Percentiles rank a stretch among this genome's conserved stretches.
Conservation (phyloP, 1,139 yeast genomes). For the Candida glucosophila region DNA sequence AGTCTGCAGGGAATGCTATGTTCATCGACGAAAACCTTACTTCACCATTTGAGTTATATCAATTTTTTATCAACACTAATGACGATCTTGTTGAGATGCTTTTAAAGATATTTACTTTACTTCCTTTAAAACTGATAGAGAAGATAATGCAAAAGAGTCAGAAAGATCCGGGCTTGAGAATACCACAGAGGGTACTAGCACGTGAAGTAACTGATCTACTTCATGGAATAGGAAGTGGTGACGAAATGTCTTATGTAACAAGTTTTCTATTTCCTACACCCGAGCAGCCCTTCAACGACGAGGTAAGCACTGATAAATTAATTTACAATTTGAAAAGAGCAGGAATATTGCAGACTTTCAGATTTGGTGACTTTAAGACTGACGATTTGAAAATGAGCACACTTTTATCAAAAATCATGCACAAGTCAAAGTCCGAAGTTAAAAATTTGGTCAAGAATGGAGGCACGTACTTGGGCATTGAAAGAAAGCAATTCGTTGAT, state of each 20-base stretch:
- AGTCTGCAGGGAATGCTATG: slow-evolving; percentile 94
- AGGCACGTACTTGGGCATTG: slow-evolving; percentile 62
- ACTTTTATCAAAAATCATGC: slow-evolving; percentile 27
- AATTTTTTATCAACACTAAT: slow-evolving; percentile 71
- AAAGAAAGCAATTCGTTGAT: slow-evolving; percentile 45
- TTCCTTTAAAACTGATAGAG: slow-evolving; percentile 56
- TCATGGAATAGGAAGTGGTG: slow-evolving; percentile 76
- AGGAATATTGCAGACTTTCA: slow-evolving; percentile 41
- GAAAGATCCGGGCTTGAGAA: slow-evolving; percentile 50
- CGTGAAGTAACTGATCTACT: slow-evolving; percentile 78
- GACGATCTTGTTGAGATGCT: slow-evolving; percentile 70
- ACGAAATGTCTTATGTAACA: slow-evolving; percentile 55
- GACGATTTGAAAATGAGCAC: slow-evolving; percentile 34
- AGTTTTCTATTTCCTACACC: slow-evolving; percentile 58
- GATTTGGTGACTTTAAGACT: slow-evolving; percentile 24
- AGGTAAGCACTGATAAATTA: slow-evolving; percentile 43
- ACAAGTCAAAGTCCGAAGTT: slow-evolving; percentile 43
- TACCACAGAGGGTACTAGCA: slow-evolving; percentile 74
- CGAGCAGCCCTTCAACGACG: slow-evolving; percentile 39
- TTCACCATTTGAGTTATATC: slow-evolving; percentile 75
- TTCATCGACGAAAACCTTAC: slow-evolving; percentile 72
- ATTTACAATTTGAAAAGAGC: slow-evolving; percentile 54
- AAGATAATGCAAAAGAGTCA: slow-evolving; percentile 45
- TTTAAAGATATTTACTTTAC: slow-evolving; percentile 68
- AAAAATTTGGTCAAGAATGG: slow-evolving; percentile 60